phyloP scores from a whole-genome alignment of 768 basidiomycete species.

The Mycena alexandri region DNA sequence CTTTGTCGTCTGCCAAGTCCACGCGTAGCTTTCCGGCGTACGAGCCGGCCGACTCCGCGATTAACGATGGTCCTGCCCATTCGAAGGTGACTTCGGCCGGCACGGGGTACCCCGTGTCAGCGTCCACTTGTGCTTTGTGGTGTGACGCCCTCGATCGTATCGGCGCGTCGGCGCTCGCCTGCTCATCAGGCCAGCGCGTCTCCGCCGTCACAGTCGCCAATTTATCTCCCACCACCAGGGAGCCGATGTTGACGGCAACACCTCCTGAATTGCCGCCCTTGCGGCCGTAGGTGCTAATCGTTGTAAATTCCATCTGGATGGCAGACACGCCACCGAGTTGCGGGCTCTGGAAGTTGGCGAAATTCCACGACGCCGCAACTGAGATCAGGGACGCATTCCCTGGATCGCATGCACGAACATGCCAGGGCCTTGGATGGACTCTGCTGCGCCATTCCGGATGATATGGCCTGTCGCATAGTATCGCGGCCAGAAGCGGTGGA shows the following conservation, averaged over 20 bases:
- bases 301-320: slow-evolving; percentile 96
- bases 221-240: slow-evolving; percentile 84
- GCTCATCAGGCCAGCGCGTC: slow-evolving; percentile 80
- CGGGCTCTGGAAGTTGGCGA: slow-evolving; percentile 88
- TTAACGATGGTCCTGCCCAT: slow-evolving; percentile 82
- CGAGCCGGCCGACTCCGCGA: slow-evolving; percentile 62
- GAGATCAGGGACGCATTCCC: slow-evolving; percentile 96
- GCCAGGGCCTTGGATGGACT: slow-evolving; percentile 70
- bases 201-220: slow-evolving; percentile 83
- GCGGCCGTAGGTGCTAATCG: slow-evolving; percentile 81
- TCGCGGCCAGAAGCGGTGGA: slow-evolving; percentile 93
- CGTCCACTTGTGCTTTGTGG: slow-evolving; percentile 69
- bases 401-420: slow-evolving; percentile 98
- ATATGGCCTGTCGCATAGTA: slow-evolving; percentile 73
- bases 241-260: slow-evolving; percentile 88
- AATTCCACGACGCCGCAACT: slow-evolving; percentile 97
- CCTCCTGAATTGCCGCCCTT: slow-evolving; percentile 85
- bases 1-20: slow-evolving; percentile 74
- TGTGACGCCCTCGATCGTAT: slow-evolving; percentile 79
- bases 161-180: slow-evolving; percentile 54
- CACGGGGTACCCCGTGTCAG: slow-evolving; percentile 84
- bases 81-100: slow-evolving; percentile 78
- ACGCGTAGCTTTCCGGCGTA: slow-evolving; percentile 68
- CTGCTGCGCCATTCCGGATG: slow-evolving; percentile 73
- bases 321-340: slow-evolving; percentile 83